Evolutionary conservation across 371 early-diverging fungal species (phyloP).

Genomic region (Zychaea mexicana): DNA sequence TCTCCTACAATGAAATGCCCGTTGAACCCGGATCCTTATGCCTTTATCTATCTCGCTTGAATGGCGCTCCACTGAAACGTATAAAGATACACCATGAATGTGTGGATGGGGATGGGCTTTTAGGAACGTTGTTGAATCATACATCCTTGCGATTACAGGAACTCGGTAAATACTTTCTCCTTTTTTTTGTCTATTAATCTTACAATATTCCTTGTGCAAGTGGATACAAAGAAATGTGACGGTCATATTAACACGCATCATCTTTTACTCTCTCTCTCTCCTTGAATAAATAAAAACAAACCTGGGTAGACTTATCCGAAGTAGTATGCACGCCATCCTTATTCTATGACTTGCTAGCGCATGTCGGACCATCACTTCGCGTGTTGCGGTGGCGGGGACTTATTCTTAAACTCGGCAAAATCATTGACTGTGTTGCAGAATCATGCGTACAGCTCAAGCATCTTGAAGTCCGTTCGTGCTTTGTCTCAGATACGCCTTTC

Average conservation of each 20-base stretch:
- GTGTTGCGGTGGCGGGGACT: slow-evolving; percentile 26
- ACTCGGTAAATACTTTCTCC: slow-evolving; percentile 15
- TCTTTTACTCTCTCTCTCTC: neutral
- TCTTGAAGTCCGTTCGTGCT: slow-evolving; percentile 25
- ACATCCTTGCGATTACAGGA: slow-evolving; percentile 18
- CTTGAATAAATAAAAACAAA: neutral
- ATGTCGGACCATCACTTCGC: slow-evolving; percentile 17
- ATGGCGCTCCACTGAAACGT: slow-evolving; percentile 17
- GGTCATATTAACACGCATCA: neutral
- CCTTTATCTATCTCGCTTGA: slow-evolving; percentile 19
- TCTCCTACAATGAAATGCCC: slow-evolving; percentile 9
- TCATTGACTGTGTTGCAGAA: slow-evolving; percentile 21
- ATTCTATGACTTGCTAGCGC: slow-evolving; percentile 15
- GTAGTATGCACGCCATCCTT: slow-evolving; percentile 22
- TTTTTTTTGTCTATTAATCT: neutral
- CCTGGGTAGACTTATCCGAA: slow-evolving; percentile 20
- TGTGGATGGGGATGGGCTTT: slow-evolving; percentile 21
- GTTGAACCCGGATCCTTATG: slow-evolving; percentile 7
- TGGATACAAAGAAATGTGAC: neutral
- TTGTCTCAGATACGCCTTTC: slow-evolving; percentile 13
- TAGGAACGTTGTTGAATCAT: slow-evolving; percentile 10
- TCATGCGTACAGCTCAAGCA: slow-evolving; percentile 19
- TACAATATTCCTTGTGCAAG: too few relatives aligned
- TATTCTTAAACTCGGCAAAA: slow-evolving; percentile 24
- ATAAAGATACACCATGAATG: slow-evolving; percentile 16